These are phyloP conservation scores for Chalciporus chontae DNA, from an alignment of 768 basidiomycete genomes.

Conservation along the genomic window DNA sequence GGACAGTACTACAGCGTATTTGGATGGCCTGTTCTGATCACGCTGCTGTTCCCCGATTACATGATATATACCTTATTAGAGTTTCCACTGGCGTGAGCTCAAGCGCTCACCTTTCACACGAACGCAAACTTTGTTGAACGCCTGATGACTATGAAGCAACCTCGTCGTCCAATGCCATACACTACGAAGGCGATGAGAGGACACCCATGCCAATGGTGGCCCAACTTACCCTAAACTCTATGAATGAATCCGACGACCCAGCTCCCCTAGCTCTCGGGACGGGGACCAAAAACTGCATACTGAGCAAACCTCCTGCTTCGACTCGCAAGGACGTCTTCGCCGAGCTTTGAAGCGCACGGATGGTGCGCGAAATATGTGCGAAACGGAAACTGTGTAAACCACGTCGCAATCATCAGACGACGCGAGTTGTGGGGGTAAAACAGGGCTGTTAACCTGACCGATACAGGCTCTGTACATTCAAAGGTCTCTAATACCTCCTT, in stretches of 20 bases:
- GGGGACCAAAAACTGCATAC: slow-evolving; percentile 88
- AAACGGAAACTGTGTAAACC: slow-evolving; percentile 67
- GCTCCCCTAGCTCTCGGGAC: slow-evolving; percentile 36
- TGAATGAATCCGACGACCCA: slow-evolving; percentile 60
- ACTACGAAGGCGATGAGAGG: slow-evolving; percentile 20
- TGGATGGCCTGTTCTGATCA: slow-evolving; percentile 39
- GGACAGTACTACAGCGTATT: slow-evolving; percentile 33
- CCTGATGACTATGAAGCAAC: slow-evolving; percentile 9
- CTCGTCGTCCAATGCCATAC: slow-evolving; percentile 30
- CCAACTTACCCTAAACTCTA: slow-evolving; percentile 79
- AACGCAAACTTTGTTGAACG: neutral
- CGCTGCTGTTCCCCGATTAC: neutral
- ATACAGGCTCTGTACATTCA: slow-evolving; percentile 66
- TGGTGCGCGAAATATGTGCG: slow-evolving; percentile 65
- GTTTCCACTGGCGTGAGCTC: slow-evolving; percentile 1
- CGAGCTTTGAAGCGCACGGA: slow-evolving; percentile 76
- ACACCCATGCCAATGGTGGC: neutral
- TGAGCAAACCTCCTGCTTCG: slow-evolving; percentile 76
- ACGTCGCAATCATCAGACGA: neutral
- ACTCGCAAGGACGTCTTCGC: slow-evolving; percentile 88
- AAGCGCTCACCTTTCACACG: neutral
- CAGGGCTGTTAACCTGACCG: slow-evolving; percentile 57
- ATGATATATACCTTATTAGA: slow-evolving; percentile 22
- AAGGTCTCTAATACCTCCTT: slow-evolving; percentile 88
- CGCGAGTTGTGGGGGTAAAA: neutral